A percentile compares a stretch with the other conserved stretches of the same genome.
Evolutionary conservation across 495 filamentous ascomycete species (phyloP).

Genomic region (Sordaria brevicollis): DNA sequence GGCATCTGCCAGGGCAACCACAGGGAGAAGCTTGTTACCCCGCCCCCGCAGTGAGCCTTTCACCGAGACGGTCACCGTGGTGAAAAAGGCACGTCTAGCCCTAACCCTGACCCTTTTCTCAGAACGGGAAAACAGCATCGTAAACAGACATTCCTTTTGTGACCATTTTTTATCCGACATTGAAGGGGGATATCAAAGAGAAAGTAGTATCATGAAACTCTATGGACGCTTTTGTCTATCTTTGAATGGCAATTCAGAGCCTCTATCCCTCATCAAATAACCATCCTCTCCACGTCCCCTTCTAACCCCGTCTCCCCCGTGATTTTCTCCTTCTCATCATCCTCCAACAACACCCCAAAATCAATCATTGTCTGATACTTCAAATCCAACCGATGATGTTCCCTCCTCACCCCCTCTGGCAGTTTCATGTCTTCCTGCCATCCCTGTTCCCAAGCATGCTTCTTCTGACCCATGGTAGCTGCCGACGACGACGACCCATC

Average conservation of each 20-base stretch:
- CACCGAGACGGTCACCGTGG: background rate
- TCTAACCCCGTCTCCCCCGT: background rate
- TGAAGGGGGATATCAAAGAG: background rate
- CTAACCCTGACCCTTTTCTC: background rate
- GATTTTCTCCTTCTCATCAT: background rate
- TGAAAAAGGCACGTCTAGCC: background rate
- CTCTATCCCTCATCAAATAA: background rate
- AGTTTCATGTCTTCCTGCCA: background rate
- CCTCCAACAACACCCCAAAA: background rate
- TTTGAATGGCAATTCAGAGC: too few species aligned
- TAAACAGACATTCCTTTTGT: background rate
- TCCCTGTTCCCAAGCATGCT: background rate
- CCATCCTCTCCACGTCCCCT: background rate
- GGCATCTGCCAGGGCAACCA: background rate
- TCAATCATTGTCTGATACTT: background rate
- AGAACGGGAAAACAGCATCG: background rate
- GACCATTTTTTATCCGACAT: background rate
- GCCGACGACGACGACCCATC: background rate
- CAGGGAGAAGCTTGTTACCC: background rate
- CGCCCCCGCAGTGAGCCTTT: background rate
- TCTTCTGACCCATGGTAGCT: too few species aligned
- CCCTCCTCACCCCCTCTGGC: background rate
- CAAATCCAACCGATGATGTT: background rate
- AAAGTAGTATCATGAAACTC: background rate
- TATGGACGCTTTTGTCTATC: background rate